phyloP scores from a whole-genome alignment of 495 filamentous ascomycete genomes.

The Aspergillus sclerotioniger region DNA sequence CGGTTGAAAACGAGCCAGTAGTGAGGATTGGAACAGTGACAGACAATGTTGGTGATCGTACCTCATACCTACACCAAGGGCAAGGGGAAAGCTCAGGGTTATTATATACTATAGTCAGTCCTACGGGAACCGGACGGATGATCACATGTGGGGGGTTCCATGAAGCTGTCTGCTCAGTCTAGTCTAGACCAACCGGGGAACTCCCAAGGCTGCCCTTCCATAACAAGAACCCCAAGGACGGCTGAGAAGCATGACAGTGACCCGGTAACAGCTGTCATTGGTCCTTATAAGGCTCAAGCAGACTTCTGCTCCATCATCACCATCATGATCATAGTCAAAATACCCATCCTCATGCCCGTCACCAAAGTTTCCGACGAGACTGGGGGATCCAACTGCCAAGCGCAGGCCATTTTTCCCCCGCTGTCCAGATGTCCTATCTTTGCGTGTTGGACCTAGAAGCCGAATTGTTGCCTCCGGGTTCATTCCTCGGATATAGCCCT shows the following conservation, averaged over 20 bases:
- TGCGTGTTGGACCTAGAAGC: no score
- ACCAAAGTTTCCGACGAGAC: no score
- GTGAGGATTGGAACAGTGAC: background rate
- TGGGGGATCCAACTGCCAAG: no score
- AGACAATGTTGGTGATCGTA: background rate
- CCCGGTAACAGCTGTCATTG: no score
- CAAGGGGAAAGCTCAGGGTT: background rate
- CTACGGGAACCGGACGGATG: background rate
- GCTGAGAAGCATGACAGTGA: no score
- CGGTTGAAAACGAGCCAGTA: background rate
- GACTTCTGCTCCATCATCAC: no score
- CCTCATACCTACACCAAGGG: background rate
- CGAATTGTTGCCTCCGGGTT: background rate
- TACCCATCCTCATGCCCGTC: no score
- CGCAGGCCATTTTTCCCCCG: no score
- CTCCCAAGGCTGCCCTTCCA: background rate
- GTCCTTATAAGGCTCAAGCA: no score
- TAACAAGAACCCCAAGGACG: no score
- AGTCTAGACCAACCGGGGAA: background rate
- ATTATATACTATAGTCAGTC: background rate
- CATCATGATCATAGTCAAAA: no score
- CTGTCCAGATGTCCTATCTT: no score
- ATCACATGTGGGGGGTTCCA: constrained; percentile 23
- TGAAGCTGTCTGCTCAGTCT: background rate
- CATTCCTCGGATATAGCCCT: background rate